phyloP scores from a whole-genome alignment of 805 yeast species.

The Kregervanrija delftensis region DNA sequence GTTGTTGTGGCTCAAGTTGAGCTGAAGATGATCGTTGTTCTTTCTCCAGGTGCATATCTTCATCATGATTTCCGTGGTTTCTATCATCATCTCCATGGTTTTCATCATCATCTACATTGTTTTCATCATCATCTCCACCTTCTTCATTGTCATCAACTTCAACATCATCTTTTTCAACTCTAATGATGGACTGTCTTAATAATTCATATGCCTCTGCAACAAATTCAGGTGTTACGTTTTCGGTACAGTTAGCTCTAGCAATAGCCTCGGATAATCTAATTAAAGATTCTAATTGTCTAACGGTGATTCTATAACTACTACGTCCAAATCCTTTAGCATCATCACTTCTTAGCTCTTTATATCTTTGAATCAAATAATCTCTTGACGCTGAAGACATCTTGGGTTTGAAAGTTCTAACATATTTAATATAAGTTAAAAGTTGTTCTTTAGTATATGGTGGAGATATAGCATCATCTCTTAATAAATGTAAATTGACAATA shows the following conservation, averaged over 20 bases:
- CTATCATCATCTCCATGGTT: conserved; percentile 17
- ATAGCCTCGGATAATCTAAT: conserved; percentile 91
- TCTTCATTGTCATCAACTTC: conserved; percentile 67
- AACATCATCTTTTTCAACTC: conserved; percentile 90
- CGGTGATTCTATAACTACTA: conserved; percentile 89
- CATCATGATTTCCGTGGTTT: conserved; percentile 8
- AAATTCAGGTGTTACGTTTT: conserved; percentile 72
- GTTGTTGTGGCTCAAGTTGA: conserved; percentile 4
- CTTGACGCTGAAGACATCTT: conserved; percentile 77
- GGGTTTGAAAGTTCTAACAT: conserved; percentile 91
- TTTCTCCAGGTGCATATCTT: background rate
- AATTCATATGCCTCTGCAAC: conserved; percentile 92
- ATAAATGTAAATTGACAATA: conserved; percentile 89
- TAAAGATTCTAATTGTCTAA: conserved; percentile 92
- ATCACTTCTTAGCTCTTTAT: conserved; percentile 79
- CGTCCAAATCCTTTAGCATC: conserved; percentile 87
- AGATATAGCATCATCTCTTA: conserved; percentile 79
- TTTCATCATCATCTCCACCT: conserved; percentile 20
- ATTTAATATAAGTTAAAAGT: conserved; percentile 78
- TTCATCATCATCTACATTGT: conserved; percentile 32
- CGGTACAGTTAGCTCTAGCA: conserved; percentile 94
- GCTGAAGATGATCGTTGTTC: background rate
- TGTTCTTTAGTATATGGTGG: conserved; percentile 90
- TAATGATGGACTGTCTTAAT: conserved; percentile 82
- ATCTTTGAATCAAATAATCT: conserved; percentile 64